Evolutionary conservation across 116 monocot genomes (phyloP).

Genomic region (Phalaenopsis hybrid): DNA sequence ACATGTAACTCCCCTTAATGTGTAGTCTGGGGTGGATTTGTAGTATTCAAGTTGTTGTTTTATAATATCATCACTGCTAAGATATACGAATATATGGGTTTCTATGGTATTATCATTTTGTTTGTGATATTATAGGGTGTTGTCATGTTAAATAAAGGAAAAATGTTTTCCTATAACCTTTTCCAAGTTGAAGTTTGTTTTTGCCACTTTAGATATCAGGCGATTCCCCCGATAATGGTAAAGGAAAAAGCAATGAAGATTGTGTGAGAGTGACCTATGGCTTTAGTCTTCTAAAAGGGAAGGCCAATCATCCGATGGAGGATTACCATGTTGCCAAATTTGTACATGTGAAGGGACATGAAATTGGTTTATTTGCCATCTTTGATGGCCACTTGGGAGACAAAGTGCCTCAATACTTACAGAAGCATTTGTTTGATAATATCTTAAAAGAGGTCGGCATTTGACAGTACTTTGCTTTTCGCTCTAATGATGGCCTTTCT

Average conservation of each 20-base stretch:
- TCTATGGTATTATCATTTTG: slow-evolving; percentile 1
- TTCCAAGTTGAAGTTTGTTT: slow-evolving; percentile 14
- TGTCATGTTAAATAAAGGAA: neutral
- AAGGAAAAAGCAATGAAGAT: neutral
- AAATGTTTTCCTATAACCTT: neutral
- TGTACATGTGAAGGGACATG: slow-evolving; percentile 43
- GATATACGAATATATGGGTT: neutral
- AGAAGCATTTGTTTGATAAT: slow-evolving; percentile 77
- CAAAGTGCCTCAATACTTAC: slow-evolving; percentile 64
- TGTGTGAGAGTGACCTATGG: slow-evolving; percentile 23
- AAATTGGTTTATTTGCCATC: slow-evolving; percentile 83
- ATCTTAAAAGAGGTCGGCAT: slow-evolving; percentile 68
- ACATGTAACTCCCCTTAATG: no score
- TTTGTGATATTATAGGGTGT: neutral
- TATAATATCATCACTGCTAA: neutral
- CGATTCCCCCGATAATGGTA: neutral
- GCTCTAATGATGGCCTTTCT: neutral
- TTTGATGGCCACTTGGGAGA: slow-evolving; percentile 94
- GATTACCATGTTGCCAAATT: slow-evolving; percentile 83
- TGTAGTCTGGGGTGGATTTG: neutral
- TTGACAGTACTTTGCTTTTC: neutral
- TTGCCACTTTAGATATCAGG: neutral
- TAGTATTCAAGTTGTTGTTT: neutral
- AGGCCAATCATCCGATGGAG: slow-evolving; percentile 82
- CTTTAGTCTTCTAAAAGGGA: slow-evolving; percentile 79